phyloP scores from a whole-genome alignment of 257 asterid species.

The Fraxinus cuspidata region DNA sequence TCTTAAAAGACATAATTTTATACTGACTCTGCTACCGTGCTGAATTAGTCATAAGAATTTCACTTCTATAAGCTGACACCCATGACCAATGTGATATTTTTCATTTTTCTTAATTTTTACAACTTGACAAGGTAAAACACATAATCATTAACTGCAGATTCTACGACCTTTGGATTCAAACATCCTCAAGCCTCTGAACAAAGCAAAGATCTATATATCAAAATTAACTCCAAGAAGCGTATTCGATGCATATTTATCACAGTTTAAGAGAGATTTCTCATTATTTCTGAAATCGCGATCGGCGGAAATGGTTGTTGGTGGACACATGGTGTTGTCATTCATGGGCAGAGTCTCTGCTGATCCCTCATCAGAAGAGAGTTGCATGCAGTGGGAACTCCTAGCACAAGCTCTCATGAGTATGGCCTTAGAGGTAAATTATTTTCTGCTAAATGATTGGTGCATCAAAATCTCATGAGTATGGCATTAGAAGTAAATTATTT shows the following conservation, averaged over 20 bases:
- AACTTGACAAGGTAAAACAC: too few species aligned
- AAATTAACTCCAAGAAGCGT: conserved; percentile 47
- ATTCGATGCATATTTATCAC: conserved; percentile 44
- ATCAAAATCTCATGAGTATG: too few species aligned
- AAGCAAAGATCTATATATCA: conserved; percentile 69
- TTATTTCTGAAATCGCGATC: conserved; percentile 56
- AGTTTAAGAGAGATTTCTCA: conserved; percentile 51
- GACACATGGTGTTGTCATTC: conserved; percentile 60
- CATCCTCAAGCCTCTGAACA: conserved; percentile 35
- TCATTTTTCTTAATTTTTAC: too few species aligned
- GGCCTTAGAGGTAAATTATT: conserved; percentile 48
- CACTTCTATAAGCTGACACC: too few species aligned
- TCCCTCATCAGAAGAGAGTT: conserved; percentile 48
- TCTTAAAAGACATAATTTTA: too few species aligned
- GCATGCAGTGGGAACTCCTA: conserved; percentile 69
- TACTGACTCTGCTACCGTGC: too few species aligned
- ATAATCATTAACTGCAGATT: conserved; percentile 33
- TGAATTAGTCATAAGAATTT: too few species aligned
- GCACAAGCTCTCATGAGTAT: conserved; percentile 54
- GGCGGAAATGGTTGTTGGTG: conserved; percentile 59
- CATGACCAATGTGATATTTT: too few species aligned
- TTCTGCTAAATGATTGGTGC: background rate
- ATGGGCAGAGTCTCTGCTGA: conserved; percentile 52
- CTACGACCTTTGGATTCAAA: conserved; percentile 32
- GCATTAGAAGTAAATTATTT: too few species aligned